A percentile compares a stretch with the other conserved stretches of the same genome.
phyloP scores from a whole-genome alignment of 1,284 basidiomycete species.

The Marasmius tenuissimus region DNA sequence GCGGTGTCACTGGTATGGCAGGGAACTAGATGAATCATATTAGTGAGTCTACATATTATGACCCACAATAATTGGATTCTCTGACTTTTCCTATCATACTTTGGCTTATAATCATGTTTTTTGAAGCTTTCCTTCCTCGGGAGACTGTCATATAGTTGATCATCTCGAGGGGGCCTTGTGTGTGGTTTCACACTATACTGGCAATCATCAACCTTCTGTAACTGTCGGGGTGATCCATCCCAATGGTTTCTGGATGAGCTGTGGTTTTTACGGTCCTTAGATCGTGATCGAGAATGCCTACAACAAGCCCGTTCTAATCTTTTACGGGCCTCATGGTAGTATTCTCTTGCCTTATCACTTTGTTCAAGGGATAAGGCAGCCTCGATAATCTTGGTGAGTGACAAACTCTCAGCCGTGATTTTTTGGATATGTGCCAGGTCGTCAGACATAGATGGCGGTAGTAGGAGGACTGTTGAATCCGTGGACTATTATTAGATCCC shows the following conservation, averaged over 20 bases:
- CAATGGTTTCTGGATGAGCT: not conserved
- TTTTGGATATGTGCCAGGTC: slow-evolving; percentile 3
- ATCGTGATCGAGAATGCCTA: not conserved
- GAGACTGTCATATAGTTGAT: not conserved
- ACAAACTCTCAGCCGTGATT: slow-evolving; percentile 1
- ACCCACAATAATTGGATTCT: slow-evolving; percentile 12
- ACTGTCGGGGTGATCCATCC: not conserved
- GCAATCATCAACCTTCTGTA: slow-evolving; percentile 1
- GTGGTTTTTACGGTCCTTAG: not conserved
- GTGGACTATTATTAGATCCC: too few relatives aligned
- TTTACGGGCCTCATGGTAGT: slow-evolving; percentile 1
- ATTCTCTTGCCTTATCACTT: not conserved
- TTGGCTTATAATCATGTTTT: not conserved
- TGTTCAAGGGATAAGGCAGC: slow-evolving; percentile 5
- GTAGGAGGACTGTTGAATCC: not conserved
- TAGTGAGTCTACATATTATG: slow-evolving; percentile 19
- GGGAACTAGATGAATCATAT: slow-evolving; percentile 19
- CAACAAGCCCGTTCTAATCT: not conserved
- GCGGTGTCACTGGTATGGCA: slow-evolving; percentile 8
- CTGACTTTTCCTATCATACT: slow-evolving; percentile 7
- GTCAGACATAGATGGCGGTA: not conserved
- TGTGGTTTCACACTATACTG: slow-evolving; percentile 2
- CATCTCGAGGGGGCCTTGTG: not conserved
- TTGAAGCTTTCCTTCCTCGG: not conserved
- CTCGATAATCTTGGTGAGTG: slow-evolving; percentile 8